Conservation (phyloP, 352 stramenopile genomes). For the Plasmopara viticola region DNA sequence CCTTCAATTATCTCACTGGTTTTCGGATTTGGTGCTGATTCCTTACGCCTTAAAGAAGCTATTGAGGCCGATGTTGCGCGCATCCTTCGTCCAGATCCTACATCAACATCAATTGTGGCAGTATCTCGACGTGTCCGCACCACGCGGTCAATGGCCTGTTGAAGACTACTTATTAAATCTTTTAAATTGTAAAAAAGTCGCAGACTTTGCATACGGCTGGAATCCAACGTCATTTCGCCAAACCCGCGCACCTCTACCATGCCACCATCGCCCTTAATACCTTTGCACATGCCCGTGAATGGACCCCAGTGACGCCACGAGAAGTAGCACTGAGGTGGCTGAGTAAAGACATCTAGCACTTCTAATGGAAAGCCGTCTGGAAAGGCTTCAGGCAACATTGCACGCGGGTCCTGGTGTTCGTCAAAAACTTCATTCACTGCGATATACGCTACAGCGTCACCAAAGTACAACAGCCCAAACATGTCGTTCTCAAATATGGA, state of each 20-base stretch:
- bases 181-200: conserved; percentile 64
- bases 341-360: conserved; percentile 71
- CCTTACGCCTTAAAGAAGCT: conserved; percentile 16
- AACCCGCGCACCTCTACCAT: conserved; percentile 64
- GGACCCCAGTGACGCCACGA: conserved; percentile 74
- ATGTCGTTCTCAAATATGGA: conserved; percentile 54
- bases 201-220: conserved; percentile 39
- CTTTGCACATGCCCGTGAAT: conserved; percentile 62
- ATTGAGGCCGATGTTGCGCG: conserved; percentile 16
- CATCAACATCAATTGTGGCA: conserved; percentile 8
- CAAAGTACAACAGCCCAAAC: conserved; percentile 61
- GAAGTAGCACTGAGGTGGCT: conserved; percentile 71
- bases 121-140: conserved; percentile 19
- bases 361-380: conserved; percentile 75
- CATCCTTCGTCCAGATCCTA: conserved; percentile 4
- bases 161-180: conserved; percentile 48
- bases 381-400: conserved; percentile 55
- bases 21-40: conserved; percentile 17
- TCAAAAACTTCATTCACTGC: conserved; percentile 30
- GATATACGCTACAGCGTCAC: conserved; percentile 28
- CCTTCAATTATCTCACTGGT: conserved; percentile 44
- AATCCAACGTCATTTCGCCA: conserved; percentile 59
- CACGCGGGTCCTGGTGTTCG: conserved; percentile 41
- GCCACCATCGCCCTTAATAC: conserved; percentile 50
- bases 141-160: conserved; percentile 21